Conservation (phyloP, 2,329 filamentous ascomycete genomes). For the Zopfia rhizophila region DNA sequence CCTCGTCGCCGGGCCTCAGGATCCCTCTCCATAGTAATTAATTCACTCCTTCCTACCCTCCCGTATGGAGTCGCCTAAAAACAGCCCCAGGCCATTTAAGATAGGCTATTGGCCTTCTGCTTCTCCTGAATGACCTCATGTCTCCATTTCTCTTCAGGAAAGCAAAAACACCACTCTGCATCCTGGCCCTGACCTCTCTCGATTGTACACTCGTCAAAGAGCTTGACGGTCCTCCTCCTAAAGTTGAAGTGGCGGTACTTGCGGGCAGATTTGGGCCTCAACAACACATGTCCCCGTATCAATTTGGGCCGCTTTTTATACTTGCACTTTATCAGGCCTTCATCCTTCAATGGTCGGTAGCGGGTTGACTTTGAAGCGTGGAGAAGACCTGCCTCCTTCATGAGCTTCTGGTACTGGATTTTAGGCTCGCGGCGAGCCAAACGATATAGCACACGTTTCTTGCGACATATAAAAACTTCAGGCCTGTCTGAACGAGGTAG, state of each 20-base stretch:
- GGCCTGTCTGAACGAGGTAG: slow-evolving; percentile 8
- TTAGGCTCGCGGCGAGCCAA: slow-evolving; percentile 3
- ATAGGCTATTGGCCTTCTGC: too few relatives aligned
- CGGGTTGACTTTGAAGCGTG: too few relatives aligned
- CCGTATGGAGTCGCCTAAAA: slow-evolving; percentile 13
- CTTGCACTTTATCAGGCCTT: too few relatives aligned
- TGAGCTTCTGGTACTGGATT: slow-evolving; percentile 10
- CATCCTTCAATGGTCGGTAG: too few relatives aligned
- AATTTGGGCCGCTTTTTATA: too few relatives aligned
- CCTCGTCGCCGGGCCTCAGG: background rate
- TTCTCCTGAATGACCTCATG: slow-evolving; percentile 2
- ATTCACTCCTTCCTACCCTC: slow-evolving; percentile 4
- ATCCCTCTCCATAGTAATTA: slow-evolving; percentile 23
- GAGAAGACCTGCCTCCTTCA: too few relatives aligned
- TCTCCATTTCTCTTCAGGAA: slow-evolving; percentile 5
- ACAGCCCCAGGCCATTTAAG: slow-evolving; percentile 12
- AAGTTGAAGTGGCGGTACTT: too few relatives aligned
- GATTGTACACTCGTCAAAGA: slow-evolving; percentile 7
- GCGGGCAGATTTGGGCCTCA: too few relatives aligned
- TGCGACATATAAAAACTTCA: slow-evolving; percentile 3
- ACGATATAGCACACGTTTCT: slow-evolving; percentile 3
- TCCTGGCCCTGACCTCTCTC: slow-evolving; percentile 7
- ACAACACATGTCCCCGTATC: too few relatives aligned
- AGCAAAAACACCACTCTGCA: background rate
- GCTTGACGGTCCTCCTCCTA: slow-evolving; percentile 1